A percentile compares a stretch with the other conserved stretches of the same genome.
These are phyloP conservation scores for Fraxinus floribunda DNA, from an alignment of 305 asterid genomes.

Conservation along the genomic window DNA sequence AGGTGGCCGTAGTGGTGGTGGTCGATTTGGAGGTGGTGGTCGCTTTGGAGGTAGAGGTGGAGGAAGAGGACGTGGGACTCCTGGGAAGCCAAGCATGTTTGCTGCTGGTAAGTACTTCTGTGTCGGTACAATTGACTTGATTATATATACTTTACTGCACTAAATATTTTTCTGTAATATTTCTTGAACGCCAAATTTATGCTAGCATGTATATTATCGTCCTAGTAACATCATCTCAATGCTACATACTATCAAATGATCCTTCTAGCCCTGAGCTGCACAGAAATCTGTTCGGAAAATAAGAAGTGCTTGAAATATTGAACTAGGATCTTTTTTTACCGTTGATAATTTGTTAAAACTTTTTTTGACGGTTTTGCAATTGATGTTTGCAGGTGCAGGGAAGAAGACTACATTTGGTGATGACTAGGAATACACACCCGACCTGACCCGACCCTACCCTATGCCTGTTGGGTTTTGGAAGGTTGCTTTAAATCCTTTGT, in stretches of 20 bases:
- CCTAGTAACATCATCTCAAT: neutral
- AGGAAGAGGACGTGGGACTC: constrained; percentile 41
- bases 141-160: neutral
- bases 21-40: constrained; percentile 33
- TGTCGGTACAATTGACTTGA: neutral
- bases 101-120: constrained; percentile 21
- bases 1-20: constrained; percentile 31
- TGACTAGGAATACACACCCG: neutral
- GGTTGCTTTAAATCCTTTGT: neutral
- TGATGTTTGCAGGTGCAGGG: constrained; percentile 35
- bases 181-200: no score
- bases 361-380: neutral
- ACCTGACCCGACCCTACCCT: neutral
- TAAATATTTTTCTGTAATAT: no score
- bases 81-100: constrained; percentile 40
- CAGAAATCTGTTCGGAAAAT: neutral
- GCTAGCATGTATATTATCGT: neutral
- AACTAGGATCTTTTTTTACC: neutral
- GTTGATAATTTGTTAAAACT: no score
- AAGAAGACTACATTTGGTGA: constrained; percentile 44
- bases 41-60: constrained; percentile 38
- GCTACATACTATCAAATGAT: neutral
- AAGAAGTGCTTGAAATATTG: neutral
- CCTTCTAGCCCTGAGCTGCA: neutral
- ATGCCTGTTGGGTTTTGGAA: neutral